phyloP scores from a whole-genome alignment of 2,329 filamentous ascomycete species.

The Fusarium anthophilum region DNA sequence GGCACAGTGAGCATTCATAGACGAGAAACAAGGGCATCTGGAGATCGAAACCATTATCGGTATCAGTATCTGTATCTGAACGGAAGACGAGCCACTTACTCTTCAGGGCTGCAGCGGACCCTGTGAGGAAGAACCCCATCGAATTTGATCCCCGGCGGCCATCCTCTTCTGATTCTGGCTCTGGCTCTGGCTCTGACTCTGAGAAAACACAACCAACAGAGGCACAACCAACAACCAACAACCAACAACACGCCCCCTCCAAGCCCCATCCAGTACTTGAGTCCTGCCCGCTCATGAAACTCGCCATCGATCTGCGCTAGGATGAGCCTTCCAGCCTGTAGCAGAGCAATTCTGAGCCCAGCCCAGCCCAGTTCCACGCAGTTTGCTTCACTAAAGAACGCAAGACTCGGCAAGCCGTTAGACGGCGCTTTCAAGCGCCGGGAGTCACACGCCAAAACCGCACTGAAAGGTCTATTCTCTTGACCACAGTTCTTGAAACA shows the following conservation, averaged over 20 bases:
- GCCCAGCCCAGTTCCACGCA: not conserved
- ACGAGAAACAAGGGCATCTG: not conserved
- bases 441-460: conserved; percentile 9
- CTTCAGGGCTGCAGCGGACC: not conserved
- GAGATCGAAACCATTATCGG: not conserved
- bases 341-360: not conserved
- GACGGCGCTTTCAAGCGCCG: conserved; percentile 22
- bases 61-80: not conserved
- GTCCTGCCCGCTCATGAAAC: conserved; percentile 23
- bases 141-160: conserved; percentile 1
- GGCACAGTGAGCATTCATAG: not conserved
- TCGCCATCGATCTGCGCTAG: conserved; percentile 31
- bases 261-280: not conserved
- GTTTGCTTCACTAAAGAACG: conserved; percentile 13
- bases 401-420: conserved; percentile 27
- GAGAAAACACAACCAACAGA: conserved; percentile 10
- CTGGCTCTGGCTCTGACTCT: not conserved
- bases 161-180: not conserved
- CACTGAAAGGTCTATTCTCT: conserved; percentile 1
- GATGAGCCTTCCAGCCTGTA: conserved; percentile 26
- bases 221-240: conserved; percentile 1
- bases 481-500: not conserved
- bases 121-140: not conserved
- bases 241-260: not conserved
- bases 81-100: conserved; percentile 2